Evolutionary conservation across 2,329 filamentous ascomycete genomes (phyloP).

Genomic region (Aspergillus brasiliensis): DNA sequence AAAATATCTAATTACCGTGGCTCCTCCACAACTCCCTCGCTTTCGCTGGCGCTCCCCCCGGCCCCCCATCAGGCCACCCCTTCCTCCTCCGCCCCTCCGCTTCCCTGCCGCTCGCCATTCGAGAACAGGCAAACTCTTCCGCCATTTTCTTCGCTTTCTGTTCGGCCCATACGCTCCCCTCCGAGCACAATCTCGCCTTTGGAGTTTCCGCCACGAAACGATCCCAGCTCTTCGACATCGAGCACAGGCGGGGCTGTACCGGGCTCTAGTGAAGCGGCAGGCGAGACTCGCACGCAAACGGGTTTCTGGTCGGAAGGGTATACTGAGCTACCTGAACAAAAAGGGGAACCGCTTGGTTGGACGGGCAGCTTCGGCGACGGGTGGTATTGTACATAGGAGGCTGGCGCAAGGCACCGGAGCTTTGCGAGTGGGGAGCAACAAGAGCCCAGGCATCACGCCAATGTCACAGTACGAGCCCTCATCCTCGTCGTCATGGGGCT

Average conservation of each 20-base stretch:
- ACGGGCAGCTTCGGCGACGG: constrained; percentile 11
- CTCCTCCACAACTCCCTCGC: constrained; percentile 24
- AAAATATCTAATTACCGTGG: constrained; percentile 23
- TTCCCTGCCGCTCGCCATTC: constrained; percentile 18
- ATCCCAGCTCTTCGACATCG: constrained; percentile 70
- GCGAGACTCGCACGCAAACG: constrained; percentile 54
- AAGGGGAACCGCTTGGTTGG: constrained; percentile 24
- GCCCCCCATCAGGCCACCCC: constrained; percentile 7
- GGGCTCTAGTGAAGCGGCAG: constrained; percentile 69
- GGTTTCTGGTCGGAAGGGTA: constrained; percentile 23
- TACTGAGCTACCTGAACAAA: constrained; percentile 30
- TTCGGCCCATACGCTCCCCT: constrained; percentile 68
- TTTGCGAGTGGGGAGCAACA: constrained; percentile 19
- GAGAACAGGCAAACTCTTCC: constrained; percentile 27
- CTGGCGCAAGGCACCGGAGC: constrained; percentile 16
- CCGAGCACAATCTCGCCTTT: constrained; percentile 66
- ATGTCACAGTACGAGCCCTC: constrained; percentile 30
- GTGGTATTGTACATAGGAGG: constrained; percentile 5
- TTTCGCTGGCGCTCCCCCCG: constrained; percentile 23
- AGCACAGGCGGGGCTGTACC: constrained; percentile 76
- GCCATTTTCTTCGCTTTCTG: constrained; percentile 58
- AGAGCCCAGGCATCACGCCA: constrained; percentile 20
- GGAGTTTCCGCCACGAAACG: constrained; percentile 72
- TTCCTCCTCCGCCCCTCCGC: constrained; percentile 18
- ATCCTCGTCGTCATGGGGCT: constrained; percentile 26